A percentile compares a stretch with the other conserved stretches of the same genome.
Conservation (phyloP, 2,329 filamentous ascomycete genomes). For the Thelonectria olida region DNA sequence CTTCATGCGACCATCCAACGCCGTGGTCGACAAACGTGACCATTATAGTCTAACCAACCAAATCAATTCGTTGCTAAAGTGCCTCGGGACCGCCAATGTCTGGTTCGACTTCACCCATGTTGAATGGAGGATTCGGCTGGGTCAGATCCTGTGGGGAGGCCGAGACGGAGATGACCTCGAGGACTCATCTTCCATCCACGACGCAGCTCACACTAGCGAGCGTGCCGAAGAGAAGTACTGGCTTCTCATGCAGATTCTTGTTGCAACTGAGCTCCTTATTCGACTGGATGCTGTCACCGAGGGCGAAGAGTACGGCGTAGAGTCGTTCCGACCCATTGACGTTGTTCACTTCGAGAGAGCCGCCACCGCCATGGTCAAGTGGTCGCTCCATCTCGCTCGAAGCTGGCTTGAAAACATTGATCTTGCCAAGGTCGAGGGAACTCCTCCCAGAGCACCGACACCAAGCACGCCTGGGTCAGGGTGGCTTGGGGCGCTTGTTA, state of each 20-base stretch:
- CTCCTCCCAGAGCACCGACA: conserved; percentile 16
- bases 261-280: conserved; percentile 72
- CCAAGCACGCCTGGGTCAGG: conserved; percentile 28
- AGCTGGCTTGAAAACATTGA: conserved; percentile 75
- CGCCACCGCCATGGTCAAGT: conserved; percentile 69
- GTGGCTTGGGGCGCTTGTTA: conserved; percentile 68
- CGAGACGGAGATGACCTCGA: conserved; percentile 61
- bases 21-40: conserved; percentile 65
- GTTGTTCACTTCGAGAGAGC: conserved; percentile 69
- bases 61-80: conserved; percentile 73
- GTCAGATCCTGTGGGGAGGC: conserved; percentile 75
- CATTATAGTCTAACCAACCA: conserved; percentile 74
- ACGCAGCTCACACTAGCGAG: conserved; percentile 58
- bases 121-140: conserved; percentile 78
- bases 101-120: conserved; percentile 81
- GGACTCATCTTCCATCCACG: conserved; percentile 61
- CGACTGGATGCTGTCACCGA: conserved; percentile 71
- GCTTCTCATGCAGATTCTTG: conserved; percentile 71
- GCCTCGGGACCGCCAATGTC: conserved; percentile 70
- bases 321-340: conserved; percentile 63
- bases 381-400: conserved; percentile 72
- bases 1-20: conserved; percentile 66
- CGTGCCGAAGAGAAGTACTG: conserved; percentile 72
- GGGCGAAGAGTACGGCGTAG: conserved; percentile 64
- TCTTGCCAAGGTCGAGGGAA: conserved; percentile 56